Evolutionary conservation across 805 yeast genomes (phyloP), one percentile per base, ranked within the genome.

Genomic region (Nakazawaea populi): DNA sequence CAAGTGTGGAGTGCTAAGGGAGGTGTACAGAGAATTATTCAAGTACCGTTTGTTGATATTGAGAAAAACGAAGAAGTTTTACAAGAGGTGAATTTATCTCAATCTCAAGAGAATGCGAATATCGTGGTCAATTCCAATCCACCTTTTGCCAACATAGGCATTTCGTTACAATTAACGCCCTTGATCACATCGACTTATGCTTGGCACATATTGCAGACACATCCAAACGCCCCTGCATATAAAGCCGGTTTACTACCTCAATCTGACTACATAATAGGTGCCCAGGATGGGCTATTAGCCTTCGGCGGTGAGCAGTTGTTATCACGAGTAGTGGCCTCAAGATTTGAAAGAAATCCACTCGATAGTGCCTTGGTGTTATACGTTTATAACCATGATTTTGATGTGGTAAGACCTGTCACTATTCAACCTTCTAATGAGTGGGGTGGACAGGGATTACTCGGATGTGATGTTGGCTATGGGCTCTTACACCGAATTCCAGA

Each of bases 381-480:
- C 60, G 96, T 91, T 0, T 92, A 92, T 67, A 92, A 92, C 65
- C 92, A 86, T 58, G 95, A 87, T 60, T 85, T 82, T 60, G 94
- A 92, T 62, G 76, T 86, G 11, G 83, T 89, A 39, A 77, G 99
- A 58, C 96, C 96, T 0, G 91, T 92, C 4, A 82, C 87, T 0
- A 88, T 91, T n/a, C 72, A 78, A 49, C 86, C 89, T 3, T 70
- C 76, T n/a, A 75, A 76, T n/a, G 65, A 70, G 14, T 87, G 94
- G 89, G 89, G 90, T n/a, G 89, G 91, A 12, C 77, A 72, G 56
- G 96, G 96, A 1, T 72, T 89, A 37, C 69, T 92, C 37, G 99
- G 99, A 2, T 90, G 97, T 68, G 96, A 91, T 56, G 95, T 92
- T 18, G 98, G 97, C 0, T 91, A 90, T 60, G 99, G 99, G 0